These are phyloP conservation scores for Fusarium protoensiforme DNA, from an alignment of 2,329 filamentous ascomycete genomes.

Conservation along the genomic window DNA sequence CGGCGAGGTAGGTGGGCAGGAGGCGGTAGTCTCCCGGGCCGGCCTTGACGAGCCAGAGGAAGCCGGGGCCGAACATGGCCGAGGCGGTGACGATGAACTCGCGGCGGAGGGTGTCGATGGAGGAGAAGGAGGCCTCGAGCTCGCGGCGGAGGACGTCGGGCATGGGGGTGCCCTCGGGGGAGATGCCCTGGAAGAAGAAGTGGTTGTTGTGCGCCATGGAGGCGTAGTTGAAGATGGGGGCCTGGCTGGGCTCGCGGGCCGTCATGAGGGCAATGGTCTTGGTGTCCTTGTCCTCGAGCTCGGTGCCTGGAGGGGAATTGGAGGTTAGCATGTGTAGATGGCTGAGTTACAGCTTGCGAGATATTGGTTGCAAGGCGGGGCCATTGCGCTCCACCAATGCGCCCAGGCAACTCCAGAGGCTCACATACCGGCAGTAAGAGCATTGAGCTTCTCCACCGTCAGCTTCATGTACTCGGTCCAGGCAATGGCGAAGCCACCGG, in stretches of 20 bases:
- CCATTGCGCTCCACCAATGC: slow-evolving; percentile 12
- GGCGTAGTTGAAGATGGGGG: slow-evolving; percentile 92
- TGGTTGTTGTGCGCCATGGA: slow-evolving; percentile 95
- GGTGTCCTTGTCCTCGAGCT: slow-evolving; percentile 69
- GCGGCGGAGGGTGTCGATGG: slow-evolving; percentile 81
- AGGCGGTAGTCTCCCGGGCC: slow-evolving; percentile 68
- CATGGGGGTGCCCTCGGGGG: slow-evolving; percentile 60
- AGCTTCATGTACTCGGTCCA: slow-evolving; percentile 86
- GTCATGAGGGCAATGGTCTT: slow-evolving; percentile 78
- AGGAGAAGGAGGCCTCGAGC: slow-evolving; percentile 80
- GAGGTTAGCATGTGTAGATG: slow-evolving; percentile 21
- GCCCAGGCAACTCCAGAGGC: not conserved
- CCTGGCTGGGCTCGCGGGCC: slow-evolving; percentile 81
- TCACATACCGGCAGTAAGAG: slow-evolving; percentile 74
- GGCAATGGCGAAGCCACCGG: slow-evolving; percentile 76
- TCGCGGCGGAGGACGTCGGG: slow-evolving; percentile 65
- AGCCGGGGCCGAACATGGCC: slow-evolving; percentile 96
- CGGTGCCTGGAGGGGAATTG: slow-evolving; percentile 63
- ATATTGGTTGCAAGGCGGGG: not conserved
- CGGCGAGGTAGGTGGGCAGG: slow-evolving; percentile 90
- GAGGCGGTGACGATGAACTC: slow-evolving; percentile 85
- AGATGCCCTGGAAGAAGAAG: slow-evolving; percentile 77
- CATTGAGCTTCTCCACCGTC: slow-evolving; percentile 81
- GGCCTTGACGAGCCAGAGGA: slow-evolving; percentile 89
- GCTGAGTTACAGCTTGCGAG: not conserved